These are phyloP conservation scores for Termitomyces sp. DNA, from an alignment of 768 basidiomycete species.

Conservation along the genomic window DNA sequence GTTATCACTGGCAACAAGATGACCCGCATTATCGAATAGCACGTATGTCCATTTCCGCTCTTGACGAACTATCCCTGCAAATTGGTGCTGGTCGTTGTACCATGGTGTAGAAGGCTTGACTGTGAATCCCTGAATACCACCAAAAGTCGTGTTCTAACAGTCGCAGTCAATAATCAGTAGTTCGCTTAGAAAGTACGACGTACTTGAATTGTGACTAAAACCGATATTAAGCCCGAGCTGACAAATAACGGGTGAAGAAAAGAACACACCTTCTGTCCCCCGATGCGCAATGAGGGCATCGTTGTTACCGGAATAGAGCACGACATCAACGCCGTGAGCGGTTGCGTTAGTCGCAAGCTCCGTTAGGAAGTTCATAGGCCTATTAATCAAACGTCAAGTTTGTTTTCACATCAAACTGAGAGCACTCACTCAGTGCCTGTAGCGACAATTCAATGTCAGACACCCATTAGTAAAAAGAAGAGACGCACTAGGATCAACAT, in stretches of 20 bases:
- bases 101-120: conserved; percentile 64
- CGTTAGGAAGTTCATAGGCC: conserved; percentile 58
- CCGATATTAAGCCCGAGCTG: conserved; percentile 13
- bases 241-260: not conserved
- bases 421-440: conserved; percentile 27
- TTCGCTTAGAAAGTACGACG: not conserved
- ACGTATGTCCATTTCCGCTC: conserved; percentile 64
- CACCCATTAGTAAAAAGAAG: not conserved
- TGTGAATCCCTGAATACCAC: conserved; percentile 71
- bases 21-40: conserved; percentile 35
- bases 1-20: conserved; percentile 29
- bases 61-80: conserved; percentile 68
- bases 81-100: conserved; percentile 50
- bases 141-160: conserved; percentile 69
- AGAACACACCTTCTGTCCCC: conserved; percentile 51
- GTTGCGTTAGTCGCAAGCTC: conserved; percentile 66
- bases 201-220: conserved; percentile 56
- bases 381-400: conserved; percentile 16
- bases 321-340: conserved; percentile 40
- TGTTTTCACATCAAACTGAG: not conserved
- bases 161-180: not conserved
- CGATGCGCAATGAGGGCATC: conserved; percentile 61
- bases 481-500: conserved; percentile 32
- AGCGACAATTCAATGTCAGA: not conserved
- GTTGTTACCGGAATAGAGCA: conserved; percentile 66